Conservation (phyloP, 495 filamentous ascomycete species). For the Xylaria longipes region DNA sequence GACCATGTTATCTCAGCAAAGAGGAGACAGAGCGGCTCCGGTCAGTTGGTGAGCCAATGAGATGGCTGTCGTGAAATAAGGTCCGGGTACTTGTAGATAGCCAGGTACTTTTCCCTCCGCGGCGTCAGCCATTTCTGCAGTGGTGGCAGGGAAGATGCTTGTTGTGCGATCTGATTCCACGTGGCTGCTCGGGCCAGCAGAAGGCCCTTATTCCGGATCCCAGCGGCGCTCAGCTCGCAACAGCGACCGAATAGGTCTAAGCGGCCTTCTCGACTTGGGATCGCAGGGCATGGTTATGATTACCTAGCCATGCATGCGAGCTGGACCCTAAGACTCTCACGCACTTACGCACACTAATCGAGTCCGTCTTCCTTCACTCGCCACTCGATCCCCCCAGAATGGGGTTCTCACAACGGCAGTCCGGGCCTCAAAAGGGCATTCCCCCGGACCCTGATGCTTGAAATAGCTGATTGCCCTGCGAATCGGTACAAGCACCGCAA, state of each 20-base stretch:
- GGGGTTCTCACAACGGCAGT: constrained; percentile 21
- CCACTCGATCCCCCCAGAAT: constrained; percentile 37
- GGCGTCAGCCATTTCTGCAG: constrained; percentile 14
- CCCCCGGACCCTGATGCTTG: constrained; percentile 16
- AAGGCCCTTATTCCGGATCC: constrained; percentile 18
- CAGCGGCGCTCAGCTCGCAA: constrained; percentile 8
- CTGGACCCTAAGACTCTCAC: neutral
- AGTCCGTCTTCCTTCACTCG: constrained; percentile 34
- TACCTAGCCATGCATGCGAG: neutral
- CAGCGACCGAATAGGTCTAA: constrained; percentile 13
- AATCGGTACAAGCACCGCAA: neutral
- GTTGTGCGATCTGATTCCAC: constrained; percentile 22
- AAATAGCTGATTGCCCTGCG: constrained; percentile 14
- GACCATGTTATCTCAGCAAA: constrained; percentile 7
- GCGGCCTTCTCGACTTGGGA: constrained; percentile 6
- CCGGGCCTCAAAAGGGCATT: constrained; percentile 15
- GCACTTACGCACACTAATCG: constrained; percentile 12
- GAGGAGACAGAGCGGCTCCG: constrained; percentile 18
- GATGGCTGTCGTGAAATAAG: constrained; percentile 3
- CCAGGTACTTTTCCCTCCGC: constrained; percentile 3
- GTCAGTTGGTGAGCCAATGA: constrained; percentile 15
- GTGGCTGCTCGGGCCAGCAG: constrained; percentile 28
- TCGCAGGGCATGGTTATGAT: neutral
- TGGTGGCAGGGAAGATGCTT: constrained; percentile 24
- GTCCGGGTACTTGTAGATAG: constrained; percentile 20